Evolutionary conservation across 129 eudicot genomes (phyloP).

Genomic region (Kitagawia praeruptora): DNA sequence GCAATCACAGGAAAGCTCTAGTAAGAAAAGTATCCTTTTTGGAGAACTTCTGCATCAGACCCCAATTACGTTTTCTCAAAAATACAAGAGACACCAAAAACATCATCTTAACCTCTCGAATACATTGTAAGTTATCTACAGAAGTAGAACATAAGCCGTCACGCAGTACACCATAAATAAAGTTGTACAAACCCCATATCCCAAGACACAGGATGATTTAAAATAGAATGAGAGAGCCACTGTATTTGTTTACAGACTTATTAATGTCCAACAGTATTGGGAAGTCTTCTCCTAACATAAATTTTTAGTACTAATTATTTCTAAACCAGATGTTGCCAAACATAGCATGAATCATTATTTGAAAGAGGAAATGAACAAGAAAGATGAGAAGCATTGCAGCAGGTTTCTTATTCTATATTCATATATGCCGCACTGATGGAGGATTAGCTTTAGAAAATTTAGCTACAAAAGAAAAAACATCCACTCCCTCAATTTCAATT

Average conservation of each 20-base stretch:
- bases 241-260: neutral
- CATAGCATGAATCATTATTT: neutral
- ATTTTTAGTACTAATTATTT: neutral
- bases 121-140: neutral
- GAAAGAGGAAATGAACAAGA: neutral
- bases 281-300: neutral
- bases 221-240: neutral
- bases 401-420: constrained; percentile 13
- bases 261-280: neutral
- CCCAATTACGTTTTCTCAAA: neutral
- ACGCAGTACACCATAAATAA: neutral
- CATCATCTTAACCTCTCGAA: neutral
- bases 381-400: neutral
- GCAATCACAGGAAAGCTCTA: neutral
- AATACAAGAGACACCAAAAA: neutral
- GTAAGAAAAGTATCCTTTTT: neutral
- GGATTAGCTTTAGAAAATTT: constrained; percentile 47
- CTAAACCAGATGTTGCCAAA: neutral
- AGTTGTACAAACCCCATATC: neutral
- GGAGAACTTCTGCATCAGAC: neutral
- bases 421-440: constrained; percentile 39
- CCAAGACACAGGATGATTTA: neutral
- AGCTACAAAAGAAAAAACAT: constrained; percentile 21
- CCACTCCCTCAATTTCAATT: constrained; percentile 35
- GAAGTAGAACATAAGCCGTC: neutral